Conservation (phyloP, 345 rosid species). For the Citropsis articulata region DNA sequence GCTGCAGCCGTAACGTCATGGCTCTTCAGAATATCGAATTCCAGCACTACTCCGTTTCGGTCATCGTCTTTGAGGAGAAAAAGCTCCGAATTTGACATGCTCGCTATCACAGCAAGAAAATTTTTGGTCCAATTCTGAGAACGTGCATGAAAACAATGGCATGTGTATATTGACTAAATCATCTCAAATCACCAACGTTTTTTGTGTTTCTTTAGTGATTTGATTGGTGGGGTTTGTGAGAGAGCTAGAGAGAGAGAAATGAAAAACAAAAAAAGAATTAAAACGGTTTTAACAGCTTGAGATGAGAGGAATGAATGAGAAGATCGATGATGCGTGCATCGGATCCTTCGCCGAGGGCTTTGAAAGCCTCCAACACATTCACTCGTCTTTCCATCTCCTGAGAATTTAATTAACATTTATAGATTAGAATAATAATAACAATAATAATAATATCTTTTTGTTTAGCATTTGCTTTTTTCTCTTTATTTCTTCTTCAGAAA, state of each 20-base stretch:
- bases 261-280: neutral
- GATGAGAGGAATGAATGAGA: neutral
- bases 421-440: no score
- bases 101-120: neutral
- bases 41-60: slow-evolving; percentile 19
- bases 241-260: neutral
- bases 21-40: slow-evolving; percentile 26
- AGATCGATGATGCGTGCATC: slow-evolving; percentile 8
- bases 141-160: slow-evolving; percentile 8
- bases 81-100: slow-evolving; percentile 31
- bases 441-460: neutral
- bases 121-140: neutral
- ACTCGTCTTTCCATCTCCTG: no score
- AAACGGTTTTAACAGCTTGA: slow-evolving; percentile 10
- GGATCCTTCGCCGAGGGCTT: slow-evolving; percentile 30
- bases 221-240: no score
- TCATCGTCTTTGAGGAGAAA: slow-evolving; percentile 19
- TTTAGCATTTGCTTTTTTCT: neutral
- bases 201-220: neutral
- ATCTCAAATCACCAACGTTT: neutral
- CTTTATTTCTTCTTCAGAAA: neutral
- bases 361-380: no score
- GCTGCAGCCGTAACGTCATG: neutral
- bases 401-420: no score
- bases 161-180: neutral